These are phyloP conservation scores for Agrostemma githago DNA, from an alignment of 148 eudicot genomes.

Conservation along the genomic window DNA sequence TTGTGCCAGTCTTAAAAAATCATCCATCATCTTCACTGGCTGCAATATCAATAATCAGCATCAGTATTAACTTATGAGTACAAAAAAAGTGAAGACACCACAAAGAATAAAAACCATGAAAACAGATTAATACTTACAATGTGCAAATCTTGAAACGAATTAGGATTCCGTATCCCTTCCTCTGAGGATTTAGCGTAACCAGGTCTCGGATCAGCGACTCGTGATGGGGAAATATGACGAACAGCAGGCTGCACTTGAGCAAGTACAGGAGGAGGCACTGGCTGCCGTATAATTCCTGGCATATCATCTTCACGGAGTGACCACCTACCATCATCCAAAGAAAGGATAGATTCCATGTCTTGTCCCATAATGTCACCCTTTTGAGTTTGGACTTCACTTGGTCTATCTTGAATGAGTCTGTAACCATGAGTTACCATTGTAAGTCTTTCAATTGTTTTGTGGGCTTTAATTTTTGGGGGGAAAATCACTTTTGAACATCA, in stretches of 20 bases:
- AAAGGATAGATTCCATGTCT: slow-evolving; percentile 80
- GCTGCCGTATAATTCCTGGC: slow-evolving; percentile 72
- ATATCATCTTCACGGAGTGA: slow-evolving; percentile 41
- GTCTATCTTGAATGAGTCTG: slow-evolving; percentile 49
- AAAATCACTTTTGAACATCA: neutral
- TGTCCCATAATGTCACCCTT: slow-evolving; percentile 38
- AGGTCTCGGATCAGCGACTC: slow-evolving; percentile 98
- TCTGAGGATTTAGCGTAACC: slow-evolving; percentile 62
- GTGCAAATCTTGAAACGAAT: slow-evolving; percentile 78
- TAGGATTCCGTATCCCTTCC: slow-evolving; percentile 50
- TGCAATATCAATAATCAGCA: slow-evolving; percentile 32
- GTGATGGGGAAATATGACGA: slow-evolving; percentile 69
- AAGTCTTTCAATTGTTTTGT: slow-evolving; percentile 10
- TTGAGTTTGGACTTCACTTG: slow-evolving; percentile 35
- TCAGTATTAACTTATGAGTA: neutral
- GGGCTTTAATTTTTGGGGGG: neutral
- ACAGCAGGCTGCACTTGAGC: slow-evolving; percentile 71
- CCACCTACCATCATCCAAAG: slow-evolving; percentile 96
- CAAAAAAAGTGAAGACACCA: neutral
- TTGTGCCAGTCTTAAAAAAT: slow-evolving; percentile 83
- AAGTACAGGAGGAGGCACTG: slow-evolving; percentile 91
- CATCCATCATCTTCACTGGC: slow-evolving; percentile 93
- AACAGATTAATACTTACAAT: slow-evolving; percentile 48
- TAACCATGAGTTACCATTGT: slow-evolving; percentile 26
- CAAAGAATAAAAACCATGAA: neutral